Base-by-base conservation (phyloP, 371 early-diverging fungal genomes). In the Zychaea mexicana region DNA sequence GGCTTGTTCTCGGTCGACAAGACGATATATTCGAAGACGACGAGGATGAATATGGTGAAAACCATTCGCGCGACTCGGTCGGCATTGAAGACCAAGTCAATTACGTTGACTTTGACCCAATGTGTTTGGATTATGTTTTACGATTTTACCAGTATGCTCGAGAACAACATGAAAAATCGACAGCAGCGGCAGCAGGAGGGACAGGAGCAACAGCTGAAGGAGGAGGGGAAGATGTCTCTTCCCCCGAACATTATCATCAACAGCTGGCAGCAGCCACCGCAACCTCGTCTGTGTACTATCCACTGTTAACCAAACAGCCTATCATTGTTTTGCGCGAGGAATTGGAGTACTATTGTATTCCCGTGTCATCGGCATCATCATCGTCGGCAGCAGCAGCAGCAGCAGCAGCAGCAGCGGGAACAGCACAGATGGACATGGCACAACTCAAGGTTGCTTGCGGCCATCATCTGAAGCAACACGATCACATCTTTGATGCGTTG, bases 401-500 rank as follows among this genome's bases (percentile, higher is more conserved):
- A 52, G 3, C 52, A 7, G 7, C 52, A 2, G 21, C 21, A 3
- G n/a, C 9, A 15, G 6, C 19, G n/a, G 17, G 30, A 24, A 28
- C 19, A 19, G 30, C n/a, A 57, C 31, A 19, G 24, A 64, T 62
- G 4, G 73, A 72, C 8, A 73, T 77, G 42, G 76, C 70, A 26
- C 69, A 76, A 52, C 70, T 90, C 65, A 89, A 92, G 70, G 66
- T 85, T 1, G 79, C 76, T 38, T 86, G 90, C 39, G 92, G 92
- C 17, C 70, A 81, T 27, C 68, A 87, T 61, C 74, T 93, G 15
- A 72, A 86, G 31, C 80, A 85, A 55, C 84, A 88, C 55, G 82
- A 86, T 57, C 85, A 86, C 36, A 88, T 93, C 62, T 92, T 93
- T 76, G 86, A 88, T 55, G 89, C 92, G 17, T 70, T 93, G n/a